phyloP scores from a whole-genome alignment of 176 grass and related monocot genomes.

The bread wheat (Triticum aestivum) region DNA sequence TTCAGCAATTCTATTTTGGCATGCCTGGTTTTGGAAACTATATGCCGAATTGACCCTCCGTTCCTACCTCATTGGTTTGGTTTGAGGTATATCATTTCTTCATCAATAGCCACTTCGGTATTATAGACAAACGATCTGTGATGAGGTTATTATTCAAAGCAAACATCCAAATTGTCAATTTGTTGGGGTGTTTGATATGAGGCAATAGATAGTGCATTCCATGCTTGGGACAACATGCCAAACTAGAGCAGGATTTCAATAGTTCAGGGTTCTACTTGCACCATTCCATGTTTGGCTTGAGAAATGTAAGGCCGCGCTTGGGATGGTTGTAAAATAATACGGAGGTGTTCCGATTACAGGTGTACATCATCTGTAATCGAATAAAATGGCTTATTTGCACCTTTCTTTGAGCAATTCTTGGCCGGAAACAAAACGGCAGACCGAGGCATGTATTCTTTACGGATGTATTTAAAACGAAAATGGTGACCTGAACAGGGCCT shows the following conservation, averaged over 20 bases:
- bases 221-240: not conserved
- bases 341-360: too few species aligned
- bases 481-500: too few species aligned
- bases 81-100: not conserved
- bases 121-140: not conserved
- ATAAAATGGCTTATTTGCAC: too few species aligned
- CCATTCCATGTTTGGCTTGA: not conserved
- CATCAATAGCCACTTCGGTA: not conserved
- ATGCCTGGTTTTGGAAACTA: not conserved
- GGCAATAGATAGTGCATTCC: not conserved
- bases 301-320: not conserved
- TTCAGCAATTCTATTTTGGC: not conserved
- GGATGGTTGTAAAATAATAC: too few species aligned
- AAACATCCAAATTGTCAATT: not conserved
- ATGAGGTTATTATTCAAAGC: not conserved
- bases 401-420: too few species aligned
- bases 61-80: not conserved
- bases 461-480: too few species aligned
- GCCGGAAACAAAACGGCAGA: too few species aligned
- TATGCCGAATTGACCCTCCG: not conserved
- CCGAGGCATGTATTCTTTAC: too few species aligned
- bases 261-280: not conserved
- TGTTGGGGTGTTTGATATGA: not conserved
- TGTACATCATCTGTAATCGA: too few species aligned
- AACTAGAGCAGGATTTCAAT: not conserved